Percentiles rank a stretch among this genome's conserved stretches.
These are phyloP conservation scores for Dictyostelium purpureum DNA, from an alignment of 78 protist genomes.

Conservation along the genomic window DNA sequence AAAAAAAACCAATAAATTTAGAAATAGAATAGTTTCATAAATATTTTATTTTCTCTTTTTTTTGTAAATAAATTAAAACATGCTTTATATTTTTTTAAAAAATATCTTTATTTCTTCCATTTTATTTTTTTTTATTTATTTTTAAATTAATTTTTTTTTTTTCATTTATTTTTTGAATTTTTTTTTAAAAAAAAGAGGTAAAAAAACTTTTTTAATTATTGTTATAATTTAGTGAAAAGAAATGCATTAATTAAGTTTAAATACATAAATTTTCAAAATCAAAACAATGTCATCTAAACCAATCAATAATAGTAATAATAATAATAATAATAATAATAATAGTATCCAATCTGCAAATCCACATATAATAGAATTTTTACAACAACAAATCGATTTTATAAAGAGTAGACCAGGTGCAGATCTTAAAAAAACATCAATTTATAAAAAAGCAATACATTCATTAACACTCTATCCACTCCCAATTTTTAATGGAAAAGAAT, in stretches of 20 bases:
- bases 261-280: neutral
- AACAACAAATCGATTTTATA: neutral
- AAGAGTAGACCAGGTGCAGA: slow-evolving; percentile 18
- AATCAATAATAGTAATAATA: no score
- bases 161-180: neutral
- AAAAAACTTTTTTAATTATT: neutral
- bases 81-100: no score
- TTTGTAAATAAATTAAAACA: neutral
- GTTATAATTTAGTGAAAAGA: neutral
- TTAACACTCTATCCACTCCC: slow-evolving; percentile 47
- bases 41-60: neutral
- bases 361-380: neutral
- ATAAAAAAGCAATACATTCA: slow-evolving; percentile 43
- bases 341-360: neutral
- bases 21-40: neutral
- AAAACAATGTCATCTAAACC: neutral
- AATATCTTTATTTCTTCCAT: neutral
- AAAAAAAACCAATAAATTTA: neutral
- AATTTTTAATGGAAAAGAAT: slow-evolving; percentile 35
- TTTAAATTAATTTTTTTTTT: no score
- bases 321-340: neutral
- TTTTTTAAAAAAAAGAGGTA: no score
- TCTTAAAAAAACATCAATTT: slow-evolving; percentile 9
- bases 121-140: no score
- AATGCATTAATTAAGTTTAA: no score